These are phyloP conservation scores for Diaporthe vexans DNA, from an alignment of 2,329 filamentous ascomycete species.

Conservation along the genomic window DNA sequence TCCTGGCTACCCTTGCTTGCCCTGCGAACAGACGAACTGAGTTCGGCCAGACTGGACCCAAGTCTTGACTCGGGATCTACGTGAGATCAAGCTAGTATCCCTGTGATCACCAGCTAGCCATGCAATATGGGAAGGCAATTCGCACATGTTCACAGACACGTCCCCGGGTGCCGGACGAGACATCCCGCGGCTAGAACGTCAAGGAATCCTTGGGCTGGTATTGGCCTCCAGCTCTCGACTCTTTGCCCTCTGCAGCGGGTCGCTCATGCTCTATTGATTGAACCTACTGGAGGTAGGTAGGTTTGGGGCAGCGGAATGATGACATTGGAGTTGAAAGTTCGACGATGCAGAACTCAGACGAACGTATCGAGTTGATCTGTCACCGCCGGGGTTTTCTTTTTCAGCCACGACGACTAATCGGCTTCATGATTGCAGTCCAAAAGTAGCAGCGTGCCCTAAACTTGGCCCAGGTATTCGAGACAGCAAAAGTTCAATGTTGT, in stretches of 20 bases:
- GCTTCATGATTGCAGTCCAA: background rate
- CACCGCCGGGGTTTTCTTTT: slow-evolving; percentile 23
- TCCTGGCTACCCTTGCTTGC: slow-evolving; percentile 32
- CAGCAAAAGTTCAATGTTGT: background rate
- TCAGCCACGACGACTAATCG: background rate
- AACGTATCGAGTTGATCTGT: slow-evolving; percentile 11
- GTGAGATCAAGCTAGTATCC: slow-evolving; percentile 36
- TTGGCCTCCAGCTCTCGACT: slow-evolving; percentile 12
- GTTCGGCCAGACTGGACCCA: slow-evolving; percentile 28
- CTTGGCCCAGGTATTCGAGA: background rate
- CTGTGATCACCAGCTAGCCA: slow-evolving; percentile 28
- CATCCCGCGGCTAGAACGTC: slow-evolving; percentile 39
- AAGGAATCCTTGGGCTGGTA: slow-evolving; percentile 20
- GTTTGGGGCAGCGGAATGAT: slow-evolving; percentile 31
- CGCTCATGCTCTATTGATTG: slow-evolving; percentile 5
- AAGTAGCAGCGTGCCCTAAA: background rate
- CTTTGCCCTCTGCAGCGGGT: background rate
- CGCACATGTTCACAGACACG: slow-evolving; percentile 31
- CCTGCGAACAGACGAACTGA: slow-evolving; percentile 38
- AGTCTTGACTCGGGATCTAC: slow-evolving; percentile 38
- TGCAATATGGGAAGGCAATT: slow-evolving; percentile 24
- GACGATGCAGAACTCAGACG: slow-evolving; percentile 10
- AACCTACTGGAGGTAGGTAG: background rate
- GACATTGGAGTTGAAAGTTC: slow-evolving; percentile 30
- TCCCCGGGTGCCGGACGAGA: slow-evolving; percentile 32